phyloP scores from a whole-genome alignment of 2,329 filamentous ascomycete genomes.

The Colletotrichum graminicola region DNA sequence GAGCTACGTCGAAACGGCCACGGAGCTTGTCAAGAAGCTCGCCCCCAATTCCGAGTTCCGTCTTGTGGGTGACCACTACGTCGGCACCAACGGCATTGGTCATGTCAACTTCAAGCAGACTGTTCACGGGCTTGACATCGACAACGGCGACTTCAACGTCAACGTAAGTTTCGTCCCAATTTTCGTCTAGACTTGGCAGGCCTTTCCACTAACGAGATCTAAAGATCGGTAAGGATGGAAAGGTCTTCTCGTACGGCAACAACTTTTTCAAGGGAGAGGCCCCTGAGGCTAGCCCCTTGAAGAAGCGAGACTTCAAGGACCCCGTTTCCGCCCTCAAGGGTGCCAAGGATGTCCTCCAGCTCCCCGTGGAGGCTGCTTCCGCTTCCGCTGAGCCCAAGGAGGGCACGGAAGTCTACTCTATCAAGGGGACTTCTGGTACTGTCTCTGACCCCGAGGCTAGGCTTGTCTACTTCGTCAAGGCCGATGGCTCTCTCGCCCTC shows the following conservation, averaged over 20 bases:
- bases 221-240: conserved; percentile 61
- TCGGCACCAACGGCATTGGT: conserved; percentile 62
- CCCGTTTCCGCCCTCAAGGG: conserved; percentile 59
- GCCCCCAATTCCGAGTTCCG: conserved; percentile 56
- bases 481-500: conserved; percentile 57
- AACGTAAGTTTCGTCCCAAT: conserved; percentile 56
- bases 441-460: conserved; percentile 62
- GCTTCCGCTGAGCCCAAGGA: conserved; percentile 47
- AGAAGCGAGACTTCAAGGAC: conserved; percentile 56
- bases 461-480: conserved; percentile 63
- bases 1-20: conserved; percentile 55
- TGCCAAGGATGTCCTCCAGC: conserved; percentile 51
- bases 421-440: conserved; percentile 60
- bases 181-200: background rate
- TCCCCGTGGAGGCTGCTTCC: conserved; percentile 48
- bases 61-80: conserved; percentile 60
- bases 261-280: conserved; percentile 58
- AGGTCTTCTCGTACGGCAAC: conserved; percentile 66
- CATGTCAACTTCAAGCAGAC: conserved; percentile 70
- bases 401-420: conserved; percentile 49
- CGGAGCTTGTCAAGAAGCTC: conserved; percentile 52
- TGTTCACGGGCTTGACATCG: conserved; percentile 63
- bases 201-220: background rate
- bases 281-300: conserved; percentile 53
- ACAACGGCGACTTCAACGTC: conserved; percentile 67